These are phyloP conservation scores for Aspergillus steynii DNA, from an alignment of 495 filamentous ascomycete genomes.

Conservation along the genomic window DNA sequence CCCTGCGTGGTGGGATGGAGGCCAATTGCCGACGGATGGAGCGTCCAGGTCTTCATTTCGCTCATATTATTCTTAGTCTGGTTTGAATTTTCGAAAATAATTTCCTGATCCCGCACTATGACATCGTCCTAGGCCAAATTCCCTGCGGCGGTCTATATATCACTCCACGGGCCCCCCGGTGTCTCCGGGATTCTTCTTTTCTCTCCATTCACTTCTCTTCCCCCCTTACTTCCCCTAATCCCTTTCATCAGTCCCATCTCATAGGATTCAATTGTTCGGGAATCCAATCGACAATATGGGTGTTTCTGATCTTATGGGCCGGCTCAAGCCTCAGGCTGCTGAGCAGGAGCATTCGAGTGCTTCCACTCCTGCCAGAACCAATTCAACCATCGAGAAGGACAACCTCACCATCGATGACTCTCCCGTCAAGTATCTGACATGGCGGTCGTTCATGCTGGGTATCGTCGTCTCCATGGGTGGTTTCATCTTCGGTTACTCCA, in stretches of 20 bases:
- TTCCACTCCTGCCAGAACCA: constrained; percentile 39
- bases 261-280: constrained; percentile 9
- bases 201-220: constrained; percentile 3
- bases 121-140: neutral
- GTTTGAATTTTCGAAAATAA: constrained; percentile 1
- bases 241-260: constrained; percentile 16
- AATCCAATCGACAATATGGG: constrained; percentile 35
- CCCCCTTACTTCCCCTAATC: constrained; percentile 13
- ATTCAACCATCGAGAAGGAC: constrained; percentile 44
- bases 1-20: constrained; percentile 18
- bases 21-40: constrained; percentile 25
- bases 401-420: constrained; percentile 43
- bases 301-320: constrained; percentile 33
- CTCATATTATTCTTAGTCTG: constrained; percentile 14
- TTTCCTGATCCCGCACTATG: constrained; percentile 4
- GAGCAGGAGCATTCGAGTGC: constrained; percentile 37
- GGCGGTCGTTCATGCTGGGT: constrained; percentile 52
- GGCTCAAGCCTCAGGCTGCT: constrained; percentile 29
- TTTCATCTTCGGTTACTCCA: constrained; percentile 77
- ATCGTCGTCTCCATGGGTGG: constrained; percentile 66
- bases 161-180: constrained; percentile 7
- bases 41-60: constrained; percentile 12
- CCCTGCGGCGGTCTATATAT: constrained; percentile 1
- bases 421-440: constrained; percentile 49
- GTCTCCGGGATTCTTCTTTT: constrained; percentile 1